A percentile compares a stretch with the other conserved stretches of the same genome.
These are phyloP conservation scores for Pseudovirgaria hyperparasitica DNA, from an alignment of 2,329 filamentous ascomycete species.

Conservation along the genomic window DNA sequence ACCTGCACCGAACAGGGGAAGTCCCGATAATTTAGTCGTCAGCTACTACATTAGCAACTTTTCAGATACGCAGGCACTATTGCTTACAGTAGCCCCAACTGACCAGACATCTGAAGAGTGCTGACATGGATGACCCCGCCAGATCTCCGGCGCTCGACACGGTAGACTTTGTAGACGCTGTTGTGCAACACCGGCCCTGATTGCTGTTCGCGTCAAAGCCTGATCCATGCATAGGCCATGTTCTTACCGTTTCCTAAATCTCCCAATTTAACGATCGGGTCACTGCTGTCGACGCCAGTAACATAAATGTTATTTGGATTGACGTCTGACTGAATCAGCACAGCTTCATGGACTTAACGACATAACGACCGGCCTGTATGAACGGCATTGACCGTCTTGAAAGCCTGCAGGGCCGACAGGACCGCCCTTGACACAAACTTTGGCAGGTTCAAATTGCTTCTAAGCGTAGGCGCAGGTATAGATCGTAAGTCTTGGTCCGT, in stretches of 20 bases:
- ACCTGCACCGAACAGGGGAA: conserved; percentile 7
- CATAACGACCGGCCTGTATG: conserved; percentile 8
- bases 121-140: no score
- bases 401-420: conserved; percentile 6
- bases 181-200: no score
- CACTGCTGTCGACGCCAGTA: conserved; percentile 6
- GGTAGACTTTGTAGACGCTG: no score
- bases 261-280: conserved; percentile 5
- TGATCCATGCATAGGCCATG: conserved; percentile 1
- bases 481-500: conserved; percentile 10
- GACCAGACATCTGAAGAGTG: conserved; percentile 13
- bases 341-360: not conserved
- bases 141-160: no score
- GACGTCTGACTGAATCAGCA: conserved; percentile 8
- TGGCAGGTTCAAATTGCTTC: conserved; percentile 6
- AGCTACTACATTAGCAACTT: conserved; percentile 7
- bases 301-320: conserved; percentile 12
- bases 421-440: conserved; percentile 8
- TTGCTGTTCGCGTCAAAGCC: conserved; percentile 1
- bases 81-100: conserved; percentile 10
- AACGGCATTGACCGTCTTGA: conserved; percentile 6
- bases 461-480: conserved; percentile 3
- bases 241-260: conserved; percentile 10
- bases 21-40: conserved; percentile 6
- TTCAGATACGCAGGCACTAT: conserved; percentile 1